Base-by-base conservation (phyloP, 441 rosid species). In the Arabidopsis lyrata region DNA sequence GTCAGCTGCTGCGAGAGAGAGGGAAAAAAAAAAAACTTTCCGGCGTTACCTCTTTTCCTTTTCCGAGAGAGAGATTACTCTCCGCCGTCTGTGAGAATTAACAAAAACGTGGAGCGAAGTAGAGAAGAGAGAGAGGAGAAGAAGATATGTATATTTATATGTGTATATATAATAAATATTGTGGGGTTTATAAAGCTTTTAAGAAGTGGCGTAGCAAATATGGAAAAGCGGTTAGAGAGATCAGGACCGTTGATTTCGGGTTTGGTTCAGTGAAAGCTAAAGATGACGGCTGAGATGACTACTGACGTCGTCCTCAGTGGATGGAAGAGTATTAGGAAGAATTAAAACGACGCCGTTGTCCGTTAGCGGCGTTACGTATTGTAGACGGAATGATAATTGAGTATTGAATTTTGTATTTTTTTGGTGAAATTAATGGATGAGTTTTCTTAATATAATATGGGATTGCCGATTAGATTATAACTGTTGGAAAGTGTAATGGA, bases 281-380 rank as follows among this genome's bases (percentile, higher is more conserved):
- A 58, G 31, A 66, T 77, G 68, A 77, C 80, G 77, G 77, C 0
- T 52, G 5, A 35, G 69, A 66, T 77, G 14, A 2, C 22, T 9
- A 4, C 10, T 52, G 27, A 59, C 45, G 64, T 66, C 69, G 10
- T 8, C 27, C 4, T 77, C 77, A 16, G 15, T 42, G 2, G 27
- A 66, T 50, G 80, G 73, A 64, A 64, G 73, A 10, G 63, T 63
- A 42, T 42, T 31, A 53, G 57, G 48, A 54, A 10, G 38, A 42
- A 6, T 32, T 0, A 77, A 70, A 77, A 71, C 73, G 59, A 77
- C 80, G 44, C 64, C 68, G 69, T 77, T 77, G 77, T 72, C 3
- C 68, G 13, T 59, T 42, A 77, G 66, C 71, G 66, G 61, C 53
- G 75, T 70, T 69, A 55, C 79, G 70, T 76, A 45, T 41, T 8